Evolutionary conservation across 257 asterid genomes (phyloP).

Genomic region (Avicennia marina): DNA sequence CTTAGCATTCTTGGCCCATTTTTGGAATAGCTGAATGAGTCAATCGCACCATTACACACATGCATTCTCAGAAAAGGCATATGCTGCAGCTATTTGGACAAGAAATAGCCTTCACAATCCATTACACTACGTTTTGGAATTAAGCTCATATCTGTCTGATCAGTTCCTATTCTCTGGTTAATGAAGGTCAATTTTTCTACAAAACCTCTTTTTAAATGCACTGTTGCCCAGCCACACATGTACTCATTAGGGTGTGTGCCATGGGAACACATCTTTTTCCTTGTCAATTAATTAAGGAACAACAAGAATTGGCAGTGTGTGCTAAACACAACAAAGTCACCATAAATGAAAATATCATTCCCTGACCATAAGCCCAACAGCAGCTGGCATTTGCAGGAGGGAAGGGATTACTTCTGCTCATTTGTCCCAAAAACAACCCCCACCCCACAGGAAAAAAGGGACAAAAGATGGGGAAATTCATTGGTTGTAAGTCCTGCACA

Average conservation of each 20-base stretch:
- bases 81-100: neutral
- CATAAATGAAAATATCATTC: neutral
- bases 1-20: neutral
- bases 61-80: neutral
- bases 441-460: neutral
- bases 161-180: no score
- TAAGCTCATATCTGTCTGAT: no score
- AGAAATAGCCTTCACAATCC: neutral
- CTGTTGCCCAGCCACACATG: neutral
- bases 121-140: neutral
- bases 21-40: neutral
- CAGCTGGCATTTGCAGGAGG: neutral
- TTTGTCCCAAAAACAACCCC: neutral
- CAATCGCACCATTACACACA: no score
- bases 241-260: slow-evolving; percentile 9
- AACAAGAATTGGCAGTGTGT: neutral
- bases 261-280: neutral
- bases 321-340: neutral
- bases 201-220: slow-evolving; percentile 7
- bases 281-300: no score
- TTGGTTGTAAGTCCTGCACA: no score
- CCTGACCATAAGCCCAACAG: neutral
- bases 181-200: no score
- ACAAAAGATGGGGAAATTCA: no score
- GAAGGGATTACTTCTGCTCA: neutral